Evolutionary conservation across 805 yeast genomes (phyloP).

Genomic region (Candida verbasci): DNA sequence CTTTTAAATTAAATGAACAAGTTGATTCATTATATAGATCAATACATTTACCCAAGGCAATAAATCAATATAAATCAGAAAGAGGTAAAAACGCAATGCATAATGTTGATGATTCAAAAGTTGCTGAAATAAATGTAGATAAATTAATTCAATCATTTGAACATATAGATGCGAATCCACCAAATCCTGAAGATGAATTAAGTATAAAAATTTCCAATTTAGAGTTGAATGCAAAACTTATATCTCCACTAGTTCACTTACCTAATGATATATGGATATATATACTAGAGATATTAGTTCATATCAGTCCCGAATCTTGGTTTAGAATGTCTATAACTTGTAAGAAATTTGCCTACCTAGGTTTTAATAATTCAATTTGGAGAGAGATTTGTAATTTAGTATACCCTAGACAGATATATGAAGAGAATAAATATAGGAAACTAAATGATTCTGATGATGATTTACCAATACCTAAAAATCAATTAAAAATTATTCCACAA

Average conservation of each 20-base stretch:
- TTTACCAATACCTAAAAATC: slow-evolving; percentile 32
- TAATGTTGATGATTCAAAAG: slow-evolving; percentile 30
- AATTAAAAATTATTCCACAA: slow-evolving; percentile 23
- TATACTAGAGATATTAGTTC: slow-evolving; percentile 45
- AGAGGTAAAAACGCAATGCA: slow-evolving; percentile 25
- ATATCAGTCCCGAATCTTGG: slow-evolving; percentile 59
- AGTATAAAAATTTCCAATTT: slow-evolving; percentile 24
- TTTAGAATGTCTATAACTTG: slow-evolving; percentile 58
- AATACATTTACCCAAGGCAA: slow-evolving; percentile 42
- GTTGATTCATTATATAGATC: slow-evolving; percentile 70
- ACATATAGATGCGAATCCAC: slow-evolving; percentile 24
- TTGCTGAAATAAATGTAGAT: slow-evolving; percentile 40
- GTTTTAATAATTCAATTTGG: slow-evolving; percentile 55
- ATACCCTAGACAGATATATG: slow-evolving; percentile 53
- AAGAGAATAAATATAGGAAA: slow-evolving; percentile 32
- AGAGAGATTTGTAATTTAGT: slow-evolving; percentile 44
- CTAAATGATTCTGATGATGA: slow-evolving; percentile 25
- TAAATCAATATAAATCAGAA: slow-evolving; percentile 19
- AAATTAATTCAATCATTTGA: slow-evolving; percentile 34
- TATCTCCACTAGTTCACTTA: slow-evolving; percentile 34
- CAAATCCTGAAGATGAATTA: slow-evolving; percentile 17
- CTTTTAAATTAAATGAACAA: slow-evolving; percentile 52
- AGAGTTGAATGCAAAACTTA: slow-evolving; percentile 17
- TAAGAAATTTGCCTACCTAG: slow-evolving; percentile 49
- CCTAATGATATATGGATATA: slow-evolving; percentile 57